Conservation (phyloP, 805 yeast genomes). For the Ogataea minuta region DNA sequence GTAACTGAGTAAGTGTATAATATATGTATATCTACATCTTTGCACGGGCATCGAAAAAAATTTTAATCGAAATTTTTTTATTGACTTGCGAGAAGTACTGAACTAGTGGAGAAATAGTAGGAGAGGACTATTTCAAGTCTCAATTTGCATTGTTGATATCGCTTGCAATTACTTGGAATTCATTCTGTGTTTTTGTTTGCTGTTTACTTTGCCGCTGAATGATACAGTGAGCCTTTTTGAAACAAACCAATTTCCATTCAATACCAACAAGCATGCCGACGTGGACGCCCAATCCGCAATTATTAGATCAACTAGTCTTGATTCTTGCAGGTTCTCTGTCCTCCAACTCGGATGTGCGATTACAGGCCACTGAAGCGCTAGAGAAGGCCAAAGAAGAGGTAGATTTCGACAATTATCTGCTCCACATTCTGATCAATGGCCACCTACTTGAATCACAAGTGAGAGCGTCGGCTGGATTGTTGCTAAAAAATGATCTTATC, state of each 20-base stretch:
- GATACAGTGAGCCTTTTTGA: not conserved
- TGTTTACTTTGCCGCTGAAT: not conserved
- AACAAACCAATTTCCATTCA: slow-evolving; percentile 1
- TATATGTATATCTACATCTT: slow-evolving; percentile 1
- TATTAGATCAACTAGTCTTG: slow-evolving; percentile 60
- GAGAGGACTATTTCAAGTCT: not conserved
- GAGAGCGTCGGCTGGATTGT: slow-evolving; percentile 86
- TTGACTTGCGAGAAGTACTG: slow-evolving; percentile 1
- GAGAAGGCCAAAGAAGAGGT: slow-evolving; percentile 66
- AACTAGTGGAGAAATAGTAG: not conserved
- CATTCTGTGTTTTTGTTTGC: too few relatives aligned
- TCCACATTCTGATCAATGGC: slow-evolving; percentile 62
- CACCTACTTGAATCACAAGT: slow-evolving; percentile 48
- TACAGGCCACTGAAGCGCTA: slow-evolving; percentile 70
- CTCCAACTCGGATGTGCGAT: slow-evolving; percentile 50
- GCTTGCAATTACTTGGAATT: too few relatives aligned
- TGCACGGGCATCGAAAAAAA: slow-evolving; percentile 1
- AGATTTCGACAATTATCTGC: slow-evolving; percentile 78
- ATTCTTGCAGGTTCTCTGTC: slow-evolving; percentile 75
- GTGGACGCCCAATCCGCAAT: slow-evolving; percentile 69
- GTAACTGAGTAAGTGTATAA: slow-evolving; percentile 9
- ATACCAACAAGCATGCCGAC: slow-evolving; percentile 22
- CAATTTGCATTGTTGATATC: too few relatives aligned
- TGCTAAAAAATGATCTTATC: slow-evolving; percentile 73
- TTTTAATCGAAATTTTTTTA: slow-evolving; percentile 2